Evolutionary conservation across 257 asterid species (phyloP), one percentile per base, ranked within the genome.

Genomic region (Lithospermum erythrorhizon): DNA sequence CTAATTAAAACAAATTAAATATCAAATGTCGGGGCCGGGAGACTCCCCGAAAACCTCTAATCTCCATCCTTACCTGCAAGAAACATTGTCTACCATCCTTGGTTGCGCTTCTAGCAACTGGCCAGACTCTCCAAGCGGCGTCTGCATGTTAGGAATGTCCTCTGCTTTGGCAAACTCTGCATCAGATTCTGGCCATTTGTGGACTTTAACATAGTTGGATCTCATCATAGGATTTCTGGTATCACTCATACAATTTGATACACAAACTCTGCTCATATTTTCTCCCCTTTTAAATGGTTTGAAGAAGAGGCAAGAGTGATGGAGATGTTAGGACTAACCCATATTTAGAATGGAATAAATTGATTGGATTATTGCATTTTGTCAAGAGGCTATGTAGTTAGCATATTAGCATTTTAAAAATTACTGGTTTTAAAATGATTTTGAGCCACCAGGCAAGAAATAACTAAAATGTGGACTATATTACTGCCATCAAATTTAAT

Each of bases 141-240:
- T 58, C 22, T 29, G 56, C 13, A 2, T n/a, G 24, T 64, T 58
- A 55, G 70, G 21, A 7, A 76, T 23, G 21, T 52, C 68, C 53
- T 21, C 47, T 3, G 24, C 24, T 58, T 64, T 59, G 48, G 48
- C 18, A 17, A 61, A 54, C 41, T 63, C 69, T 14, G 75, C 76
- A 18, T 83, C 84, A 29, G 86, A 82, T 65, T 78, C 89, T 67
- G 93, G 87, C 89, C 85, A 79, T 61, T 76, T 83, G 72, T 73
- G 65, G 63, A 82, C 82, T 76, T 69, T 81, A 22, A 77, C 83
- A 60, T 85, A 85, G 61, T 72, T 82, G 54, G 90, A 77, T 35
- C 82, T 64, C 8, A 66, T 72, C n/a, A 19, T 2, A 9, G 85
- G 83, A 47, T 67, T 72, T 9, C 84, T 75, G 7, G 87, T 63